Evolutionary conservation across 2,329 filamentous ascomycete genomes (phyloP), one percentile per base, ranked within the genome.

Genomic region (Mycogone perniciosa): DNA sequence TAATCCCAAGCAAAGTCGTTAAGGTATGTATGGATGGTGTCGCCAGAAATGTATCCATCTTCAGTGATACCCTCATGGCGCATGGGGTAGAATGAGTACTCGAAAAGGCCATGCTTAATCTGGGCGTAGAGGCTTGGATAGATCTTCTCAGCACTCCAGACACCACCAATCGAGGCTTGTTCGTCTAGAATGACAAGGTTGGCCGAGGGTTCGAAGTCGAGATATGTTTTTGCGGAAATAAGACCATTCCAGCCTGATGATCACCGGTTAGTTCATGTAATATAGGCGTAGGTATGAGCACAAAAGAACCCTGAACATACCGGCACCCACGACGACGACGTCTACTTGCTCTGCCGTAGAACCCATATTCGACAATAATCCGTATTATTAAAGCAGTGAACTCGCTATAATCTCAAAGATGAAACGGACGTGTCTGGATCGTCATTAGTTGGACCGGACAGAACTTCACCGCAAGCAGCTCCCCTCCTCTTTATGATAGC

Each of bases 51-150:
- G 46, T 59, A 62, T 11, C 59, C 53, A 39, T 67, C 61, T 2
- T 31, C 4, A 2, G 54, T 59, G 46, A 65, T 59, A 7, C 62
- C 64, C 38, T 66, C 63, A 9, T 52, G 51, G 2, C 50, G 51
- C 65, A 69, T 68, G 3, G 63, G 64, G 20, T 56, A 62, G 56
- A 57, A 61, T 4, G 62, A 59, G 55, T 68, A 70, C 35, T 71
- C 59, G 53, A 70, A 70, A 3, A 62, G 55, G 1, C 61, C 60
- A 51, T 58, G 54, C 27, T 59, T 62, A 48, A 68, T 61, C 55
- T 70, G 65, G 4, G 68, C 67, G n/a, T 49, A 60, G 6, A 65
- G 55, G 31, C 35, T 62, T 2, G 62, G 62, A 34, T 65, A 65
- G 13, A 65, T 56, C 52, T 53, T 62, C 42, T 64, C 62, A 1